Conservation (phyloP, 768 basidiomycete genomes). For the Boletus rex-veris region DNA sequence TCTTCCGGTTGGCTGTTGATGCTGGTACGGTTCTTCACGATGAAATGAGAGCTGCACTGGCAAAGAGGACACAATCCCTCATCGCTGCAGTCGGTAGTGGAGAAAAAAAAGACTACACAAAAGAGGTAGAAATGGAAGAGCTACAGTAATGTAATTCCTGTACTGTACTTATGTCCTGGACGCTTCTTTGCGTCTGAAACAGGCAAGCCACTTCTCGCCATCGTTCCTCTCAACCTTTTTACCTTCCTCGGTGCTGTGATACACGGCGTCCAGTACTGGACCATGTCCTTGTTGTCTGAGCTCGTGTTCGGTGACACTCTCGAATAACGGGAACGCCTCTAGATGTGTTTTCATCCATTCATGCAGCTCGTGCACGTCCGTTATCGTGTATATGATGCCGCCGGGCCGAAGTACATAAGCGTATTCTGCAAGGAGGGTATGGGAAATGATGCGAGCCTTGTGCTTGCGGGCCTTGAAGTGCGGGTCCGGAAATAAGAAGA, state of each 20-base stretch:
- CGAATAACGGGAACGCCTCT: conserved; percentile 84
- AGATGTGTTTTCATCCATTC: conserved; percentile 94
- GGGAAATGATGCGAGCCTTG: conserved; percentile 97
- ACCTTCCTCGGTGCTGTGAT: conserved; percentile 90
- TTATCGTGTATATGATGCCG: conserved; percentile 97
- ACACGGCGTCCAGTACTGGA: conserved; percentile 76
- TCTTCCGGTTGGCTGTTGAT: conserved; percentile 74
- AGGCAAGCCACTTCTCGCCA: conserved; percentile 90
- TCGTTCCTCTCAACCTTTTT: conserved; percentile 92
- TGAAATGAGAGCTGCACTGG: conserved; percentile 80
- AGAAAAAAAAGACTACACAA: conserved; percentile 31
- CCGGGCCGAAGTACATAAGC: conserved; percentile 89
- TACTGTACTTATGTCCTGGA: conserved; percentile 9
- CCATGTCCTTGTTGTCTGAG: conserved; percentile 76
- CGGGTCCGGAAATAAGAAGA: conserved; percentile 98
- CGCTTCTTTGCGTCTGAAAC: conserved; percentile 64
- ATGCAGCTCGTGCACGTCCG: conserved; percentile 91
- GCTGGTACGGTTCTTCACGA: conserved; percentile 72
- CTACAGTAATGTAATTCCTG: conserved; percentile 26
- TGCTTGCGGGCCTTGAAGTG: conserved; percentile 98
- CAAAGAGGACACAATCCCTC: conserved; percentile 56
- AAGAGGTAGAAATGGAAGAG: conserved; percentile 38
- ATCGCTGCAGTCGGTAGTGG: conserved; percentile 59
- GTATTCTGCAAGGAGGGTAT: conserved; percentile 96
- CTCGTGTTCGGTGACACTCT: conserved; percentile 68